Conservation (phyloP, 768 basidiomycete species). For the Kwoniella heveanensis region DNA sequence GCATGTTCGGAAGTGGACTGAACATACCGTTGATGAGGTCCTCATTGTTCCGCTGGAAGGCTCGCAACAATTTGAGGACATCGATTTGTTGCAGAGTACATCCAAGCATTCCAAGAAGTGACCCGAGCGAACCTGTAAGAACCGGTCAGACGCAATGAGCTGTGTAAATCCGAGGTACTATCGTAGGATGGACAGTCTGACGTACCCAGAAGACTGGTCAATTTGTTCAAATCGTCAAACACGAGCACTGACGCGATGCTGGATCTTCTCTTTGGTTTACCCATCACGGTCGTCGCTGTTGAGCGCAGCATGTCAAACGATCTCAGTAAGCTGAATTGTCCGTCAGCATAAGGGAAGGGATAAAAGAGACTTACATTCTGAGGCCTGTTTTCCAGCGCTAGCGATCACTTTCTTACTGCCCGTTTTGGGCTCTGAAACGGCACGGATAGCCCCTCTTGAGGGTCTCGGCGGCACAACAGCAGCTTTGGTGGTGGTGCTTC, state of each 20-base stretch:
- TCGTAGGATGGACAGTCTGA: neutral
- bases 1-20: neutral
- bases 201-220: slow-evolving; percentile 40
- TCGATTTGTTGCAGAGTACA: slow-evolving; percentile 69
- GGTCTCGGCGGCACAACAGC: slow-evolving; percentile 22
- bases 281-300: neutral
- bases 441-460: slow-evolving; percentile 1
- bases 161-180: too few relatives aligned
- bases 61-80: slow-evolving; percentile 67
- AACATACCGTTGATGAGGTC: slow-evolving; percentile 61
- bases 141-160: too few relatives aligned
- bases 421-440: slow-evolving; percentile 20
- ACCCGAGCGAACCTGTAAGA: slow-evolving; percentile 48
- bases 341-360: too few relatives aligned
- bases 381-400: too few relatives aligned
- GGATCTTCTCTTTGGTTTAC: slow-evolving; percentile 16
- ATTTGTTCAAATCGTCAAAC: slow-evolving; percentile 32
- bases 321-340: too few relatives aligned
- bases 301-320: too few relatives aligned
- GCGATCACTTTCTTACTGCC: neutral
- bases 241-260: slow-evolving; percentile 10
- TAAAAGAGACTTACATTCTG: too few relatives aligned
- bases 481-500: slow-evolving; percentile 25
- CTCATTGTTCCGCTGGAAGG: slow-evolving; percentile 62
- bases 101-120: slow-evolving; percentile 71